These are phyloP conservation scores for Batrachochytrium dendrobatidis DNA, from an alignment of 371 early-diverging fungal species.

Conservation along the genomic window DNA sequence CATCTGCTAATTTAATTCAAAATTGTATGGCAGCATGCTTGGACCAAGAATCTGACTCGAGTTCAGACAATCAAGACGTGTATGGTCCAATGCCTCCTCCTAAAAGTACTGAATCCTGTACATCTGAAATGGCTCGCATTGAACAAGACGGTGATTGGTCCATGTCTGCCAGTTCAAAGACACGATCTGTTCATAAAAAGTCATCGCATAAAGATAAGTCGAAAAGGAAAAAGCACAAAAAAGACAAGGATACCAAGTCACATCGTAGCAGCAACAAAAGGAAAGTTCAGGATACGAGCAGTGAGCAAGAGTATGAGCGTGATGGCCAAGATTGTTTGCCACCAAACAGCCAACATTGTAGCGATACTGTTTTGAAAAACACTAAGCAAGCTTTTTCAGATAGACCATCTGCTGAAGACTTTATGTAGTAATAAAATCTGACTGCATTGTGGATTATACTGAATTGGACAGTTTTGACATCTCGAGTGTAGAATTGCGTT, in stretches of 20 bases:
- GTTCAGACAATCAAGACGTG: conserved; percentile 2
- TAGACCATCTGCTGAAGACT: conserved; percentile 18
- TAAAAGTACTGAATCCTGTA: not conserved
- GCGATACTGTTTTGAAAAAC: too few species aligned
- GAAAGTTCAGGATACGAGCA: too few species aligned
- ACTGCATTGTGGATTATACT: too few species aligned
- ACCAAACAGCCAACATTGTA: too few species aligned
- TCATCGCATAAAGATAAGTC: conserved; percentile 18
- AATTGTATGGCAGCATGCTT: not conserved
- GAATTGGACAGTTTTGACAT: too few species aligned
- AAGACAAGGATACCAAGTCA: too few species aligned
- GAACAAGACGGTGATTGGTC: conserved; percentile 16
- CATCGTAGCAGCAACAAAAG: too few species aligned
- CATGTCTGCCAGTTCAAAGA: conserved; percentile 14
- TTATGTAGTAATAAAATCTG: conserved; percentile 12
- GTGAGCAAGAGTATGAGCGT: not conserved
- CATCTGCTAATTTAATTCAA: too few species aligned
- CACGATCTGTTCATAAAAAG: conserved; percentile 14
- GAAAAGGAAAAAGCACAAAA: conserved; percentile 24
- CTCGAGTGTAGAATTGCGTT: too few species aligned
- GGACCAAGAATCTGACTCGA: not conserved
- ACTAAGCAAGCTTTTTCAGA: too few species aligned
- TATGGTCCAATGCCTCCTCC: not conserved
- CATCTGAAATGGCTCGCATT: not conserved
- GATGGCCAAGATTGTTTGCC: too few species aligned